Conservation (phyloP, 108 stramenopile genomes). For the Cyclotella atomus region DNA sequence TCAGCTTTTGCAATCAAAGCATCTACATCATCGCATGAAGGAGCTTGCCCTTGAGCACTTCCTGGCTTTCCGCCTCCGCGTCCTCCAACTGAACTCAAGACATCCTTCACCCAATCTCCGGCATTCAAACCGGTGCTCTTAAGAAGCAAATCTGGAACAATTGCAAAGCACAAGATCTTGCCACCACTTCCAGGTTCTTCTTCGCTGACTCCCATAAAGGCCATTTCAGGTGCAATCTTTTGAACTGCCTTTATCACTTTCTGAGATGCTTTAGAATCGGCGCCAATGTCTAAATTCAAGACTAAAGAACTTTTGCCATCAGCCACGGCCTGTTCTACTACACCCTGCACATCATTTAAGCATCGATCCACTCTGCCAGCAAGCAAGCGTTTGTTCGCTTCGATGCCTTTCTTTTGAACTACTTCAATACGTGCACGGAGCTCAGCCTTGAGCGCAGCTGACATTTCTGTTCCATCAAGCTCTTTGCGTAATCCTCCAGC, state of each 20-base stretch:
- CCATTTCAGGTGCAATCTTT: slow-evolving; percentile 80
- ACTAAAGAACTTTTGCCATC: slow-evolving; percentile 57
- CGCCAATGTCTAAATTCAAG: slow-evolving; percentile 87
- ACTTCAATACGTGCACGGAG: slow-evolving; percentile 80
- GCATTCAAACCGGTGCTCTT: slow-evolving; percentile 74
- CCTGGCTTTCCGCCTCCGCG: slow-evolving; percentile 85
- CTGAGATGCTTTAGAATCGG: slow-evolving; percentile 93
- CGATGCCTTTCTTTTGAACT: slow-evolving; percentile 85
- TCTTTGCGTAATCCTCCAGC: slow-evolving; percentile 86
- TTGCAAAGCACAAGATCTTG: slow-evolving; percentile 80
- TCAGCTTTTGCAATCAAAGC: slow-evolving; percentile 71
- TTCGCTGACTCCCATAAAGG: slow-evolving; percentile 85
- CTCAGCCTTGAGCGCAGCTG: slow-evolving; percentile 84
- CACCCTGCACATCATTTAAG: slow-evolving; percentile 63
- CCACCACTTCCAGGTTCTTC: slow-evolving; percentile 84
- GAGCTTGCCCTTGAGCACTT: slow-evolving; percentile 85
- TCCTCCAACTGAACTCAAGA: slow-evolving; percentile 80
- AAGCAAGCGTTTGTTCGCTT: slow-evolving; percentile 82
- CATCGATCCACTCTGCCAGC: slow-evolving; percentile 65
- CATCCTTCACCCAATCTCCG: slow-evolving; percentile 78
- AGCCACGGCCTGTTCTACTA: slow-evolving; percentile 60
- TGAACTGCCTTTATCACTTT: slow-evolving; percentile 89
- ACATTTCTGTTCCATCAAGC: slow-evolving; percentile 72
- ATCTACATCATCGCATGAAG: slow-evolving; percentile 67
- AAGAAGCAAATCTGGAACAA: slow-evolving; percentile 72